Base-by-base conservation (phyloP, 768 basidiomycete species). In the Panaeolus papilionaceus region DNA sequence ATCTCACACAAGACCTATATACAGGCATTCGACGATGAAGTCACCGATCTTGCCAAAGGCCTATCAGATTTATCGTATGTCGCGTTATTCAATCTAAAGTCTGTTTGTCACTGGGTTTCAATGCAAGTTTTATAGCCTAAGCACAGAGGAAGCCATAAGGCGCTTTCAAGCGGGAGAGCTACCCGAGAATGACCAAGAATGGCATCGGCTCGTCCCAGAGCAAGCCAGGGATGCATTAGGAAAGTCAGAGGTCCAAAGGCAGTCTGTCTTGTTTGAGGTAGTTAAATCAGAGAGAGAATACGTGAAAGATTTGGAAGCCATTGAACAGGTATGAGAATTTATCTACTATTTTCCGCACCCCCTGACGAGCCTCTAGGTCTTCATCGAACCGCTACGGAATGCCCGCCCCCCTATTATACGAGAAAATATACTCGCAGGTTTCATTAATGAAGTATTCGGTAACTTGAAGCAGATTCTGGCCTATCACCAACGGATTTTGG, bases 261-360 rank as follows among this genome's bases (percentile, higher is more conserved):
- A 98, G 76, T 92, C 89, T 28, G 88, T 89, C 44, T 84, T 99
- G 6, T 96, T 96, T 71, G 96, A 99, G 75, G 79, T 97, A 26
- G 90, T 98, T 78, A 91, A 94, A 76, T 89, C 92, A 0, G 98
- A 99, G 79, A 85, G 89, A 69, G 91, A 95, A 68, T 98, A 98
- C 75, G 91, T 95, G 11, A 77, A 85, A 38, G 97, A 98, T 78
- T 78, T 99, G 62, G 84, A 89, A 73, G 76, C 89, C 67, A 79
- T 92, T 70, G 79, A 88, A 79, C 84, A 93, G 75, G 94, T 93
- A 68, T 65, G 77, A 65, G 77, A 70, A 51, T 61, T 44, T 61
- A 42, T 58, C 11, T 61, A 33, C 10, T 39, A 61, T 67, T 16
- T n/a, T 67, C 54, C 61, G 45, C 14, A 40, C 1, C 38, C 64